phyloP scores from a whole-genome alignment of 441 rosid genomes.

The Hura crepitans region DNA sequence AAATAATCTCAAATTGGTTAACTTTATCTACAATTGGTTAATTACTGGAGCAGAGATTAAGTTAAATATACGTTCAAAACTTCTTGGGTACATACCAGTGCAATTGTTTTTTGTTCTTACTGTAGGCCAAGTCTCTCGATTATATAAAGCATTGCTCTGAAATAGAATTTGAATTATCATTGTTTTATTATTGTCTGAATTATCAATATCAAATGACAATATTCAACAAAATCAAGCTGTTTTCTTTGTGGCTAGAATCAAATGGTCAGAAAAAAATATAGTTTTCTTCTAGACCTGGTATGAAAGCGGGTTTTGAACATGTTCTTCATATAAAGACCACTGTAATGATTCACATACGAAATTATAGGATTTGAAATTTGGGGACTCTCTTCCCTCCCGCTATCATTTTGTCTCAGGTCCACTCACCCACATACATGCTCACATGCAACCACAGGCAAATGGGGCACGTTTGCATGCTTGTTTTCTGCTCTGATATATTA shows the following conservation, averaged over 20 bases:
- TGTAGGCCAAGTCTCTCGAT: neutral
- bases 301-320: neutral
- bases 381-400: neutral
- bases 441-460: no score
- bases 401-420: neutral
- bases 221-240: neutral
- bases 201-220: neutral
- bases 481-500: neutral
- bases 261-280: neutral
- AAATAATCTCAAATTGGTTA: no score
- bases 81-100: no score
- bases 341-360: neutral
- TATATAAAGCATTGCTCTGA: neutral
- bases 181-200: neutral
- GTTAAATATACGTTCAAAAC: no score
- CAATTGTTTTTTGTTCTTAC: no score
- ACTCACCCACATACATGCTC: neutral
- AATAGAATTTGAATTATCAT: neutral
- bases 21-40: no score
- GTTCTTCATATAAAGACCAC: neutral
- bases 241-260: conserved; percentile 2
- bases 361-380: neutral
- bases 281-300: neutral
- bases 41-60: no score
- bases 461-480: neutral